Evolutionary conservation across 257 asterid genomes (phyloP).

Genomic region (Gentiana macrophylla): DNA sequence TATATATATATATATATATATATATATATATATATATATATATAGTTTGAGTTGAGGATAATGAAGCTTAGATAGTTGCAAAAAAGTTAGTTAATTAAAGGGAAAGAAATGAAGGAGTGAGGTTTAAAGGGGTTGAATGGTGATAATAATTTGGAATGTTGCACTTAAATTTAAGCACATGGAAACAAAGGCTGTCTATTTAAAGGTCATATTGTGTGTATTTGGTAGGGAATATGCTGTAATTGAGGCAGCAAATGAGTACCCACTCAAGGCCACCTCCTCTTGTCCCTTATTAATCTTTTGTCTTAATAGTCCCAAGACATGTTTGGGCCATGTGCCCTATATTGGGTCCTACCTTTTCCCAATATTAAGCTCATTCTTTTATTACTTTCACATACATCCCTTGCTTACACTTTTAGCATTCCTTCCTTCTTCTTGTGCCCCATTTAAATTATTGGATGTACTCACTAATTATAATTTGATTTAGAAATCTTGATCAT

Average conservation of each 20-base stretch:
- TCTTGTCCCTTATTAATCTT: slow-evolving; percentile 23
- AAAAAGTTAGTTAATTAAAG: not conserved
- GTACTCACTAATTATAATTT: too few species aligned
- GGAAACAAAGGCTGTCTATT: slow-evolving; percentile 32
- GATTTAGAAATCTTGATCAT: too few species aligned
- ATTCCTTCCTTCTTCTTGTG: too few species aligned
- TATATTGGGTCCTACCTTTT: slow-evolving; percentile 29
- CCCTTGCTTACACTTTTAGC: too few species aligned
- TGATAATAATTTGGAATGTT: slow-evolving; percentile 25
- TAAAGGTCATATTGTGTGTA: slow-evolving; percentile 21
- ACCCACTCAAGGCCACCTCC: slow-evolving; percentile 18
- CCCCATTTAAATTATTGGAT: too few species aligned
- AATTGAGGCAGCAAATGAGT: slow-evolving; percentile 21
- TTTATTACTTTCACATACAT: too few species aligned
- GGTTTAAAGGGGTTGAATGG: slow-evolving; percentile 6
- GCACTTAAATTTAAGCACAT: slow-evolving; percentile 42
- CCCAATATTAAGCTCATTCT: slow-evolving; percentile 5
- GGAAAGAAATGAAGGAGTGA: slow-evolving; percentile 8
- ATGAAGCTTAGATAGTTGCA: slow-evolving; percentile 3
- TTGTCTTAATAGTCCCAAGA: slow-evolving; percentile 41
- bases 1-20: too few species aligned
- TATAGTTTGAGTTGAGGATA: too few species aligned
- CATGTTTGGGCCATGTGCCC: slow-evolving; percentile 38
- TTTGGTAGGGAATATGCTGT: slow-evolving; percentile 36
- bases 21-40: too few species aligned